Base-by-base conservation (phyloP, 1,139 yeast species). In the Lodderomyces theae region DNA sequence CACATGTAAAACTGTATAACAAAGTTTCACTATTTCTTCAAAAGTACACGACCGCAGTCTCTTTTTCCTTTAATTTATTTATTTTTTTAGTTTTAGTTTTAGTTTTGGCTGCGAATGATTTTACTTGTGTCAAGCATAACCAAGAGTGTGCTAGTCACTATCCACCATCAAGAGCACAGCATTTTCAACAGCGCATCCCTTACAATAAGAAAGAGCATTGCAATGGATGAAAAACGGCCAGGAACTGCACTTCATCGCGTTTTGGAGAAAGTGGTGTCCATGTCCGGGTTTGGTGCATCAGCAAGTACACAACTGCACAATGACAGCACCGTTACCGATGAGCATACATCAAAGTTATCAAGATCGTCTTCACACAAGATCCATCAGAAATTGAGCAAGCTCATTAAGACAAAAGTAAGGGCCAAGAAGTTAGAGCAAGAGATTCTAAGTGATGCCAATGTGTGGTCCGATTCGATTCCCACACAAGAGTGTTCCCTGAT, bases 391-490 rank as follows among this genome's bases (percentile, higher is more conserved):
- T 32, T 53, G 16, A 39, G 13, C 13, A 49, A 47, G 34, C 40
- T 54, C n/a, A 41, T 42, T 7, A 49, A 48, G 34, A 19, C 43
- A 17, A 45, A 50, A 18, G 42, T 36, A 10, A 42, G 34, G 18
- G 36, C 47, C 8, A 44, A 44, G 22, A 39, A 43, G 15, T n/a
- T 45, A 11, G 46, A 51, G 31, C 15, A 19, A n/a, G 50, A 50
- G 6, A 42, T 52, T 24, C 39, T 53, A 57, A 26, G 51, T 63
- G 47, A 57, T 52, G 22, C 63, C 61, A 35, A 63, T 63, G 54
- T 53, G 3, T 78, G 83, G 83, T 59, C 67, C 15, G 54, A 58
- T 17, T 49, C 60, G 3, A 51, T 76, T 30, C 72, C 71, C n/a
- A 63, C 62, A 40, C 63, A 63, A 40, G 74, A 72, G 2, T 64